Percentiles rank a stretch among this genome's conserved stretches.
phyloP scores from a whole-genome alignment of 2,329 filamentous ascomycete genomes.

The Xylaria sp. region DNA sequence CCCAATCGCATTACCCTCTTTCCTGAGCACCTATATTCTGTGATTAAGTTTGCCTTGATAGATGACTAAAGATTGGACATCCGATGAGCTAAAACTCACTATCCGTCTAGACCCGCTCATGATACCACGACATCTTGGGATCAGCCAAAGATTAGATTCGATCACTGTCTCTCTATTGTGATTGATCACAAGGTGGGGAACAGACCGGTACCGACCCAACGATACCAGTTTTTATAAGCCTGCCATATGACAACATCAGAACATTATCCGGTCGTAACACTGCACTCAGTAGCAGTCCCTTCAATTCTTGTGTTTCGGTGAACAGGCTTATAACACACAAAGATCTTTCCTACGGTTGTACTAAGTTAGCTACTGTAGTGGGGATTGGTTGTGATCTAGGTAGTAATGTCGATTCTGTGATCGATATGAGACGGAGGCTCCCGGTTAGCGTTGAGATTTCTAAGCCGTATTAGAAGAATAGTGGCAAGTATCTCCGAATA shows the following conservation, averaged over 20 bases:
- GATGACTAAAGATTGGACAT: not conserved
- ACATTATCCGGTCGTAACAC: not conserved
- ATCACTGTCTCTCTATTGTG: not conserved
- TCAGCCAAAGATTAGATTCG: not conserved
- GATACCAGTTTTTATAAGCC: not conserved
- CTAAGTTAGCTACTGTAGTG: not conserved
- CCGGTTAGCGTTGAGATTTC: too few relatives aligned
- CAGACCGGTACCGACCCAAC: not conserved
- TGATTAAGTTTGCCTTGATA: not conserved
- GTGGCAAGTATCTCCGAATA: not conserved
- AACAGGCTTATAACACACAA: not conserved
- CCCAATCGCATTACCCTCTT: not conserved
- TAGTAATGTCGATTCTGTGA: too few relatives aligned
- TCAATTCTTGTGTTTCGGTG: not conserved
- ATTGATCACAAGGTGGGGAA: not conserved
- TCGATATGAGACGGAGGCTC: too few relatives aligned
- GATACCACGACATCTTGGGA: not conserved
- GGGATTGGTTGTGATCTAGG: too few relatives aligned
- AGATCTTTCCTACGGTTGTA: not conserved
- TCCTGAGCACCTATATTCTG: not conserved
- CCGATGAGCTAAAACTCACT: not conserved
- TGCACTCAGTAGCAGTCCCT: not conserved
- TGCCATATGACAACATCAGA: not conserved
- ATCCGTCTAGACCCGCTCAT: not conserved
- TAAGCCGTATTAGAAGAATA: too few relatives aligned